Evolutionary conservation across 192 early-diverging fungal genomes (phyloP), one percentile per base, ranked within the genome.

Genomic region (Spinellus fusiger): DNA sequence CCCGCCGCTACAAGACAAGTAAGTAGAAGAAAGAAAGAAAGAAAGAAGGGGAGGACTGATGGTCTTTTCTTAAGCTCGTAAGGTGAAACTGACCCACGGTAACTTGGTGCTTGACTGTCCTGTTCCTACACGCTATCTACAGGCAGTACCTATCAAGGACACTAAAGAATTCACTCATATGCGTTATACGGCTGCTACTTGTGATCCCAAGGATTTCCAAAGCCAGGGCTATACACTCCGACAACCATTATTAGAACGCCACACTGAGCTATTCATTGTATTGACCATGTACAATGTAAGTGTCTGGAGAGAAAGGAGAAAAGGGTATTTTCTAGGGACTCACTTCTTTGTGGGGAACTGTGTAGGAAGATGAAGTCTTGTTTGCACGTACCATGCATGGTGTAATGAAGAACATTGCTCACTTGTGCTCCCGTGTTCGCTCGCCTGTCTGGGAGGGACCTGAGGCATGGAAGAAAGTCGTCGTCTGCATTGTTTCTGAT

Each of bases 231-330:
- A 84, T 62, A 81, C 80, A 8, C 71, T 91, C 25, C 66, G 91
- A 12, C 87, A 78, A 65, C 77, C 78, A 62, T 78, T 88, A 61
- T 77, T 80, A 65, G 68, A 73, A 12, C 69, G 87, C 49, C 71
- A 76, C 33, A 91, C 89, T 8, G 88, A 90, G 61, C 65, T 92
- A 13, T 92, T 90, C 65, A 86, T 89, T 55, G 88, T 90, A 7
- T 75, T 92, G 16, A 92, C 90, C 23, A 92, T 92, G 90, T 88
- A 83, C 56, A 81, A 75, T 44, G 74, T 77, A 72, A 46, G 66
- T 44, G 10, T 44, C 40, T 2, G 13, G 13, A 9, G 13, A n/a
- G 10, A 10, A 18, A 5, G 2, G 40, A 12, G 3, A 18, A 12
- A 44, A 44, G 13, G 13, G 40, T 3, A 44, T 44, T 37, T 44